phyloP scores from a whole-genome alignment of 23 red algal genomes.

The Agarophyton chilense region DNA sequence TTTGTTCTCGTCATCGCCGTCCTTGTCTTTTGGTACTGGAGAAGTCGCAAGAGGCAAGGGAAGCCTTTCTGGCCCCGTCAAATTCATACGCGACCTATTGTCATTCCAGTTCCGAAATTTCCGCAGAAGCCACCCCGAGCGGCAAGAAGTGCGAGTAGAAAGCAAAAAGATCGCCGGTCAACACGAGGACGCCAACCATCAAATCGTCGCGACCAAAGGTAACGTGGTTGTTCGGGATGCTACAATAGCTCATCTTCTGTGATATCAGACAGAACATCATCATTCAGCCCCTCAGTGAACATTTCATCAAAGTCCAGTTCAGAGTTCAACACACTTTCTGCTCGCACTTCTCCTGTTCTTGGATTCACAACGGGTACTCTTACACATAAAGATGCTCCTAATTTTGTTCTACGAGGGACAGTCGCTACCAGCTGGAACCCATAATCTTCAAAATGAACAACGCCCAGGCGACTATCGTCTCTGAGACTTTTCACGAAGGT shows the following conservation, averaged over 20 bases:
- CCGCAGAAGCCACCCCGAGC: conserved; percentile 24
- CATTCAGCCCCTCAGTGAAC: neutral
- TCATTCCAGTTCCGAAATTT: conserved; percentile 22
- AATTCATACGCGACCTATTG: conserved; percentile 26
- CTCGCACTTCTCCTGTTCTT: conserved; percentile 12
- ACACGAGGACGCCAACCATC: neutral
- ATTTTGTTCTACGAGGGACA: conserved; percentile 19
- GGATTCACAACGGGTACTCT: conserved; percentile 30
- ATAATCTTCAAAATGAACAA: conserved; percentile 66
- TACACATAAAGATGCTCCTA: conserved; percentile 5
- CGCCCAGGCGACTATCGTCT: conserved; percentile 6
- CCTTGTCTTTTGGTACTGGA: conserved; percentile 21
- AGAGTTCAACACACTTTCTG: conserved; percentile 11
- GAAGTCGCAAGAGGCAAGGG: conserved; percentile 7
- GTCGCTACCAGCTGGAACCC: conserved; percentile 45
- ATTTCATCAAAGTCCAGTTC: neutral
- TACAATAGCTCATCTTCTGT: conserved; percentile 14
- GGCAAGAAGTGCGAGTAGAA: neutral
- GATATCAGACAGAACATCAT: neutral
- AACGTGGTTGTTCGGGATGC: neutral
- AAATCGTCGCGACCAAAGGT: neutral
- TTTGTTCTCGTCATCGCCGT: conserved; percentile 33
- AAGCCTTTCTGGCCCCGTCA: conserved; percentile 26
- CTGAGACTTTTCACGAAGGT: conserved; percentile 25
- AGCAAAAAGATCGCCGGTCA: neutral